Percentiles rank a stretch among this genome's conserved stretches.
Evolutionary conservation across 768 basidiomycete species (phyloP).

Genomic region (Rhizopogon salebrosus): DNA sequence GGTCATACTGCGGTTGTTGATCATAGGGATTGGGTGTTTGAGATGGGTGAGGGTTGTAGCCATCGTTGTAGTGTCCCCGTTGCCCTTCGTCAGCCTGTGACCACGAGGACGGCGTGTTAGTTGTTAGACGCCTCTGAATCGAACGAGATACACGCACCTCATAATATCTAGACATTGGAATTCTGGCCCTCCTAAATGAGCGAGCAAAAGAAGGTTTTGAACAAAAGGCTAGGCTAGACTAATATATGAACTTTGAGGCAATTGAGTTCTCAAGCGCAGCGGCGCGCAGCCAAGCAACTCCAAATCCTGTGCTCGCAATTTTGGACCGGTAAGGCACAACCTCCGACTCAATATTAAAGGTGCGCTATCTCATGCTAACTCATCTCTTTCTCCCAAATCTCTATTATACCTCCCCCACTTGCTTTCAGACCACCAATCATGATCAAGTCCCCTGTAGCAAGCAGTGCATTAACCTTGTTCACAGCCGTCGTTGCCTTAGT

Average conservation of each 20-base stretch:
- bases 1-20: slow-evolving; percentile 28
- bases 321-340: too few relatives aligned
- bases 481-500: slow-evolving; percentile 35
- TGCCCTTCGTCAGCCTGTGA: slow-evolving; percentile 61
- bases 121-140: neutral
- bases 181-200: neutral
- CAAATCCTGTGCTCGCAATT: too few relatives aligned
- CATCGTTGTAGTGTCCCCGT: slow-evolving; percentile 60
- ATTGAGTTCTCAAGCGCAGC: too few relatives aligned
- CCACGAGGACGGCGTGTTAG: neutral
- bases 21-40: slow-evolving; percentile 37
- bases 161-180: slow-evolving; percentile 35
- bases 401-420: slow-evolving; percentile 56
- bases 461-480: slow-evolving; percentile 64
- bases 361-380: neutral
- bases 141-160: slow-evolving; percentile 26
- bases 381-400: slow-evolving; percentile 45
- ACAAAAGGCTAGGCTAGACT: neutral
- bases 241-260: too few relatives aligned
- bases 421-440: slow-evolving; percentile 58
- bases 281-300: too few relatives aligned
- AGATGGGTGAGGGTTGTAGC: slow-evolving; percentile 47
- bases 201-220: neutral
- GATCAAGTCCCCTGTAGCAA: slow-evolving; percentile 41
- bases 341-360: too few relatives aligned